phyloP scores from a whole-genome alignment of 257 asterid genomes.

The Plantago major region DNA sequence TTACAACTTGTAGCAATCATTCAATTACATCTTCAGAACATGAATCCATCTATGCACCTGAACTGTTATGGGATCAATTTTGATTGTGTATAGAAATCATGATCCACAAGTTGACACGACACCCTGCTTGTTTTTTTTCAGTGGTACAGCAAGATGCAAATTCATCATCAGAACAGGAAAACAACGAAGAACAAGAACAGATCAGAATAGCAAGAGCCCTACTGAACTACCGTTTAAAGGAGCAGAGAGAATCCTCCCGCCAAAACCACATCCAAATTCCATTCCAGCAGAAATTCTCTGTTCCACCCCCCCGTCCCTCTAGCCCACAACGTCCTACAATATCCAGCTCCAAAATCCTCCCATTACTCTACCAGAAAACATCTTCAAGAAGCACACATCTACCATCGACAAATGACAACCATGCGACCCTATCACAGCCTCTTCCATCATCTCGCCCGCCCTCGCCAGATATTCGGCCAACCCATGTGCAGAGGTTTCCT shows the following conservation, averaged over 20 bases:
- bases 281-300: conserved; percentile 35
- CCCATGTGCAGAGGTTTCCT: conserved; percentile 29
- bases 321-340: conserved; percentile 50
- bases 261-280: conserved; percentile 25
- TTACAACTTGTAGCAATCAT: no score
- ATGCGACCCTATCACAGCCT: conserved; percentile 25
- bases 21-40: no score
- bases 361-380: conserved; percentile 41
- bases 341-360: conserved; percentile 69
- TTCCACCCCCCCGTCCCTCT: conserved; percentile 48
- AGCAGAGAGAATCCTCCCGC: conserved; percentile 24
- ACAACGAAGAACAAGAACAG: conserved; percentile 73
- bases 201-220: conserved; percentile 67
- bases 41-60: no score
- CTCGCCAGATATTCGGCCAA: conserved; percentile 33
- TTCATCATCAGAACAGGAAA: conserved; percentile 47
- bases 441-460: conserved; percentile 21
- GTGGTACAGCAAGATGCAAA: conserved; percentile 65
- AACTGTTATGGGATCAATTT: no score
- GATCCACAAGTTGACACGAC: no score
- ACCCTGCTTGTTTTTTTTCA: conserved; percentile 18
- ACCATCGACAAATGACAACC: conserved; percentile 24
- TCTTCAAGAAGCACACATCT: conserved; percentile 32
- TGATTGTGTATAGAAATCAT: no score
- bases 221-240: conserved; percentile 49